phyloP scores from a whole-genome alignment of 306 rosid species.

The Morella rubra region DNA sequence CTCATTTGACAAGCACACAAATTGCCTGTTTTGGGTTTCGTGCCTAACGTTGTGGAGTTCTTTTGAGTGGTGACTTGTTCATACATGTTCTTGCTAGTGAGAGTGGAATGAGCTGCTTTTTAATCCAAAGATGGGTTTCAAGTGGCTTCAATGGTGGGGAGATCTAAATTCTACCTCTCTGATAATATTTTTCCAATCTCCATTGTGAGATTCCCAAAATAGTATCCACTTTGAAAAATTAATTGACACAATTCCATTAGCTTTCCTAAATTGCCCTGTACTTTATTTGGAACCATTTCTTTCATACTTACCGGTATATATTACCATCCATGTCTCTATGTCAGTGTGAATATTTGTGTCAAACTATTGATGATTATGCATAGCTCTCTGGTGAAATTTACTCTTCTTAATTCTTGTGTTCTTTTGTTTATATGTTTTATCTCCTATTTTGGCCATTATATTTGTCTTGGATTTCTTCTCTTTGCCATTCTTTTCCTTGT shows the following conservation, averaged over 20 bases:
- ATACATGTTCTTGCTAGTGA: background rate
- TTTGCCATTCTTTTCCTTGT: conserved; percentile 17
- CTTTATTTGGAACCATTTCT: background rate
- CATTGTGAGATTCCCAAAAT: background rate
- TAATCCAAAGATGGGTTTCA: background rate
- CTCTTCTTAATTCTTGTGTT: background rate
- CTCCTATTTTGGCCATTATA: background rate
- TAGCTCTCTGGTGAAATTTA: background rate
- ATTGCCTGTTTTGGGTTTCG: background rate
- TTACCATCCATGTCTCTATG: too few relatives aligned
- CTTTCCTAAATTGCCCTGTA: background rate
- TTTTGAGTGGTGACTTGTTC: background rate
- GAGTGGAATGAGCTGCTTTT: background rate
- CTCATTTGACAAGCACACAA: background rate
- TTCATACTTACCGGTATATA: too few relatives aligned
- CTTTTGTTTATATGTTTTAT: background rate
- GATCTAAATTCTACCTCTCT: background rate
- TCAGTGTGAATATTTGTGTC: background rate
- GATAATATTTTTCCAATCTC: too few relatives aligned
- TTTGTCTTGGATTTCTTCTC: background rate
- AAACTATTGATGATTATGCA: background rate
- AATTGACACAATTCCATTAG: background rate
- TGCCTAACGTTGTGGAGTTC: background rate
- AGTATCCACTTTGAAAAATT: background rate
- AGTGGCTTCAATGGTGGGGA: background rate